phyloP scores from a whole-genome alignment of 441 rosid species.

The Adansonia madagascariensis region DNA sequence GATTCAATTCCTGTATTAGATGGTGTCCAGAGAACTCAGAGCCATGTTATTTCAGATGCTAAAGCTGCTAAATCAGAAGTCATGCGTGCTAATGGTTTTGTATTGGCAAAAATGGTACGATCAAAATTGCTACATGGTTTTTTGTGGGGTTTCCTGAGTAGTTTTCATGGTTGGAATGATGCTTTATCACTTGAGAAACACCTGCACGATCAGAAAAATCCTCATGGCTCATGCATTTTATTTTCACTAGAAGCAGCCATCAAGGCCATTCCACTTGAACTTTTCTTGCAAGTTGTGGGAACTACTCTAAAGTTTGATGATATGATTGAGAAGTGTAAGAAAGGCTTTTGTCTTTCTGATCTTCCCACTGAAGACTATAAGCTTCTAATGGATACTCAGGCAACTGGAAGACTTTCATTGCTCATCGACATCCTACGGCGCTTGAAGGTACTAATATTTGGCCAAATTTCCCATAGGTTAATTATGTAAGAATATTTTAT shows the following conservation, averaged over 20 bases:
- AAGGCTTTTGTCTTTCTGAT: conserved; percentile 70
- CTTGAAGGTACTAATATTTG: conserved; percentile 66
- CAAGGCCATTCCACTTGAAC: conserved; percentile 79
- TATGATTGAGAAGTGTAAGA: conserved; percentile 80
- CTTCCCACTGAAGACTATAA: conserved; percentile 74
- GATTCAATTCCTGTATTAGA: conserved; percentile 72
- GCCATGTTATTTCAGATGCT: conserved; percentile 49
- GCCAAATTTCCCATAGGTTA: conserved; percentile 24
- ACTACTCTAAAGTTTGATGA: conserved; percentile 66
- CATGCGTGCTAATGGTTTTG: conserved; percentile 94
- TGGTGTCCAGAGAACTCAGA: conserved; percentile 71
- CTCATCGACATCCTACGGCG: conserved; percentile 82
- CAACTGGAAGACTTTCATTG: conserved; percentile 81
- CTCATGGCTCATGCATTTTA: conserved; percentile 49
- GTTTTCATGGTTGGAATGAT: conserved; percentile 59
- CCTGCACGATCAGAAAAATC: conserved; percentile 38
- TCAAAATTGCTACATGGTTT: conserved; percentile 82
- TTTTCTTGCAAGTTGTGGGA: conserved; percentile 88
- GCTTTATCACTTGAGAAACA: conserved; percentile 44
- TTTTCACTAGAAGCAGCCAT: conserved; percentile 81
- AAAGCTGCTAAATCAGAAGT: conserved; percentile 65
- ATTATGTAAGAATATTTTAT: conserved; percentile 1
- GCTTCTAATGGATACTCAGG: conserved; percentile 74
- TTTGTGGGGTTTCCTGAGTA: conserved; percentile 74
- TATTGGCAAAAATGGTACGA: conserved; percentile 92